phyloP scores from a whole-genome alignment of 2,329 filamentous ascomycete genomes.

The Penicillium sp. region DNA sequence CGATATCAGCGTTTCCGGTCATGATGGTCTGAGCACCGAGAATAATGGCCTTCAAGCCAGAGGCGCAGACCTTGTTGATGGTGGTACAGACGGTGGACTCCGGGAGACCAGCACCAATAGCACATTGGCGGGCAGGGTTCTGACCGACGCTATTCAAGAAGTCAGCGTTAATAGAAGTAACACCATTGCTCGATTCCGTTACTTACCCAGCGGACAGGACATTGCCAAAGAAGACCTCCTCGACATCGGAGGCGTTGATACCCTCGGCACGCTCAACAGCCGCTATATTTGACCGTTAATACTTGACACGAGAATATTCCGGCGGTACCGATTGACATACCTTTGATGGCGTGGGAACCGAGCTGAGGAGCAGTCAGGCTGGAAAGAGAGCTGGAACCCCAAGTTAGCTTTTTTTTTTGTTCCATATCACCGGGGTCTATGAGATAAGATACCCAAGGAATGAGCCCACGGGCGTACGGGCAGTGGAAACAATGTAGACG shows the following conservation, averaged over 20 bases:
- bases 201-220: slow-evolving; percentile 89
- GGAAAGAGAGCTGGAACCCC: slow-evolving; percentile 66
- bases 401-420: slow-evolving; percentile 15
- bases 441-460: slow-evolving; percentile 70
- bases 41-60: slow-evolving; percentile 87
- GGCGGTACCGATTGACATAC: slow-evolving; percentile 45
- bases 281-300: slow-evolving; percentile 39
- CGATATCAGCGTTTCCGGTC: slow-evolving; percentile 84
- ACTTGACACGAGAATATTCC: slow-evolving; percentile 3
- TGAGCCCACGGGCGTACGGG: slow-evolving; percentile 84
- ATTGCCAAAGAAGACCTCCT: slow-evolving; percentile 98
- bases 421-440: slow-evolving; percentile 1
- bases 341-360: slow-evolving; percentile 87
- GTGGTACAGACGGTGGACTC: slow-evolving; percentile 80
- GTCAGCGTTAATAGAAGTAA: slow-evolving; percentile 6
- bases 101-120: slow-evolving; percentile 78
- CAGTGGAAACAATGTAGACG: slow-evolving; percentile 93
- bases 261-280: slow-evolving; percentile 80
- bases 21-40: slow-evolving; percentile 96
- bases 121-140: slow-evolving; percentile 91
- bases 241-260: slow-evolving; percentile 81
- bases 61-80: slow-evolving; percentile 99
- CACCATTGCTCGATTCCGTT: slow-evolving; percentile 1
- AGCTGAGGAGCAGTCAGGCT: slow-evolving; percentile 81
- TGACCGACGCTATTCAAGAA: slow-evolving; percentile 68